These are phyloP conservation scores for Daldinia eschscholtzii DNA, from an alignment of 2,329 filamentous ascomycete species.

Conservation along the genomic window DNA sequence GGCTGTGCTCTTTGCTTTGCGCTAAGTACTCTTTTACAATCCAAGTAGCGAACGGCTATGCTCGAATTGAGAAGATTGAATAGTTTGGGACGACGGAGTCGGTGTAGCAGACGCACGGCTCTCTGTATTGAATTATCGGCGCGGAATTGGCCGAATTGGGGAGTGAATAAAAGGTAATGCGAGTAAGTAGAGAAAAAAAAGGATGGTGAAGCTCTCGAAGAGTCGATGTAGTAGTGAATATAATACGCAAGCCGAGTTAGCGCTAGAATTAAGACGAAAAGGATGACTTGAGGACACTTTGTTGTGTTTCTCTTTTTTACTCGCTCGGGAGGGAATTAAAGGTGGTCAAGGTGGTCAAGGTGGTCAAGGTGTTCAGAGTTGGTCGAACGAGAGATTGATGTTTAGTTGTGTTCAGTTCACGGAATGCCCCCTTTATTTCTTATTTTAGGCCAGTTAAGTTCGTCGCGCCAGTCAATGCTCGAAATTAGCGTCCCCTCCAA, in stretches of 20 bases:
- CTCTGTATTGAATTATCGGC: constrained; percentile 1
- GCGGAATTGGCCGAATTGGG: not conserved
- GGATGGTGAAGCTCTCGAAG: constrained; percentile 4
- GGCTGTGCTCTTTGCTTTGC: constrained; percentile 13
- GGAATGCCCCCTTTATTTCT: constrained; percentile 41
- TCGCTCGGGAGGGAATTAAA: constrained; percentile 4
- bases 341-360: constrained; percentile 7
- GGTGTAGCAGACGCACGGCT: constrained; percentile 4
- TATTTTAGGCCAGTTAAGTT: constrained; percentile 33
- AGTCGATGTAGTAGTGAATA: constrained; percentile 2
- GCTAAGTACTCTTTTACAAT: constrained; percentile 22
- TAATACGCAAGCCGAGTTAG: not conserved
- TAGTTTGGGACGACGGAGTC: constrained; percentile 25
- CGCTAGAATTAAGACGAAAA: not conserved
- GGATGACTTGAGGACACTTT: constrained; percentile 33
- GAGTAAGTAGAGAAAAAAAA: constrained; percentile 2
- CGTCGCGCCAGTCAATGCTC: constrained; percentile 37
- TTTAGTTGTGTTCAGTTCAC: constrained; percentile 24
- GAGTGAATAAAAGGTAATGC: not conserved
- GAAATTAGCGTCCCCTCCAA: constrained; percentile 35
- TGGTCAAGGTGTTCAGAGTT: constrained; percentile 21
- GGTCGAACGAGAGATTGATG: constrained; percentile 33
- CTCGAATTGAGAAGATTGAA: constrained; percentile 25
- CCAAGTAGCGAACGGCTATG: constrained; percentile 34
- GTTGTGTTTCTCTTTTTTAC: constrained; percentile 13